phyloP scores from a whole-genome alignment of 2,329 filamentous ascomycete genomes.

The Ophidiomyces ophidiicola region DNA sequence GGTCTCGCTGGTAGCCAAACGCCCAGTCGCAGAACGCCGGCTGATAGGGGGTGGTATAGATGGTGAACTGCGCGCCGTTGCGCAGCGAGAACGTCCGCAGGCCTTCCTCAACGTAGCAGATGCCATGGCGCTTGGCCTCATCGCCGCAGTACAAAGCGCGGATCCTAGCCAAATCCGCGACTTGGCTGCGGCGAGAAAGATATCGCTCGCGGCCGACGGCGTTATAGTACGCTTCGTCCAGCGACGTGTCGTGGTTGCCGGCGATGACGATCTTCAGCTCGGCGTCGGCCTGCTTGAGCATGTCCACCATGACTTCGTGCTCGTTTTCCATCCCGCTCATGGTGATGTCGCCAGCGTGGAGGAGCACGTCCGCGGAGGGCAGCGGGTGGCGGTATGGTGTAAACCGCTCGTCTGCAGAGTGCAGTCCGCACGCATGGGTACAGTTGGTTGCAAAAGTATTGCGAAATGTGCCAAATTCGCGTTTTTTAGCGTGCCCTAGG shows the following conservation, averaged over 20 bases:
- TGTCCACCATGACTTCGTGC: constrained; percentile 30
- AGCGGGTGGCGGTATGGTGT: constrained; percentile 33
- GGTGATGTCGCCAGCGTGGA: constrained; percentile 45
- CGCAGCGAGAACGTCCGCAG: constrained; percentile 36
- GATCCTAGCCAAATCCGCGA: constrained; percentile 22
- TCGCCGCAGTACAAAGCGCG: constrained; percentile 38
- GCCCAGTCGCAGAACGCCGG: constrained; percentile 47
- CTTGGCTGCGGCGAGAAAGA: constrained; percentile 18
- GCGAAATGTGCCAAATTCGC: no score
- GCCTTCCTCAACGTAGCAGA: constrained; percentile 42
- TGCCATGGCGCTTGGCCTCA: constrained; percentile 35
- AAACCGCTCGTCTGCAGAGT: constrained; percentile 15
- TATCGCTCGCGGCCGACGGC: constrained; percentile 17
- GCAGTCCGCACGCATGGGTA: constrained; percentile 25
- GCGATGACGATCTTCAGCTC: constrained; percentile 45
- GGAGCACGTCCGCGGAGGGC: constrained; percentile 39
- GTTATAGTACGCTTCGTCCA: constrained; percentile 37
- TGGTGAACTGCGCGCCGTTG: constrained; percentile 40
- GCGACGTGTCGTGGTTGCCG: constrained; percentile 43
- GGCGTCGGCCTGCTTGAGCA: constrained; percentile 35
- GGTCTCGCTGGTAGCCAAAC: constrained; percentile 40
- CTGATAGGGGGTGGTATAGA: constrained; percentile 45
- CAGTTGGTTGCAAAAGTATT: no score
- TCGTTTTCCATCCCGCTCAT: constrained; percentile 32
- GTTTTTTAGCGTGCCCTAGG: no score